Base-by-base conservation (phyloP, 495 filamentous ascomycete genomes). In the Penicillium silybi region DNA sequence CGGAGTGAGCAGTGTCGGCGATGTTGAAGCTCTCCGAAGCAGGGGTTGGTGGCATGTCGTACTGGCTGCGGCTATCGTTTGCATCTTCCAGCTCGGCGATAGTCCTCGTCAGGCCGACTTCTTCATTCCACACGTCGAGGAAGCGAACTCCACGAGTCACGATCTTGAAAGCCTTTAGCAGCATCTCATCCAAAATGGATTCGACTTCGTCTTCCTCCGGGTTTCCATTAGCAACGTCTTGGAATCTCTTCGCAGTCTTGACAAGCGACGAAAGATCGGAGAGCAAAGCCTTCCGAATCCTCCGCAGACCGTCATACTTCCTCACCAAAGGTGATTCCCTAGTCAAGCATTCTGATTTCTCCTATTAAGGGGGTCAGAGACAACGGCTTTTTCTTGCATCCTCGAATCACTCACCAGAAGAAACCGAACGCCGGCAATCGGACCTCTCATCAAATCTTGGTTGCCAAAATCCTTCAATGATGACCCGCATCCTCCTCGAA, bases 101-200 rank as follows among this genome's bases (percentile, higher is more conserved):
- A 22, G 84, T 84, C 50, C 79, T 74, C 68, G 81, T 81, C 38
- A 85, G 65, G 40, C 80, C 75, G 26, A 85, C 80, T 48, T 90
- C 87, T 49, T 92, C 84, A 20, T 89, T 84, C 78, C 90, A 87
- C 4, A 91, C 77, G 61, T 99, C 95, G n/a, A 97, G 76, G 64
- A 99, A 97, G 52, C 84, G 80, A 45, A 97, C 90, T 32, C 88
- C 89, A 50, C 91, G 86, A 48, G 84, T 90, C n/a, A 95, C 88
- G 50, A 97, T 89, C 59, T 88, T 92, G 74, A 95, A 97, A 0
- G 90, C 91, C 64, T 91, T 92, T 44, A 95, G 70, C 10, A 97
- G 84, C 82, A 97, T 88, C 65, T 95, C 90, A 65, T 97, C 92
- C 44, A 95, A 76, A 26, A 92, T 79, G 53, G 84, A 81, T 57